Percentiles rank a stretch among this genome's conserved stretches.
Conservation (phyloP, 306 rosid species). For the Hippophae tibetana region DNA sequence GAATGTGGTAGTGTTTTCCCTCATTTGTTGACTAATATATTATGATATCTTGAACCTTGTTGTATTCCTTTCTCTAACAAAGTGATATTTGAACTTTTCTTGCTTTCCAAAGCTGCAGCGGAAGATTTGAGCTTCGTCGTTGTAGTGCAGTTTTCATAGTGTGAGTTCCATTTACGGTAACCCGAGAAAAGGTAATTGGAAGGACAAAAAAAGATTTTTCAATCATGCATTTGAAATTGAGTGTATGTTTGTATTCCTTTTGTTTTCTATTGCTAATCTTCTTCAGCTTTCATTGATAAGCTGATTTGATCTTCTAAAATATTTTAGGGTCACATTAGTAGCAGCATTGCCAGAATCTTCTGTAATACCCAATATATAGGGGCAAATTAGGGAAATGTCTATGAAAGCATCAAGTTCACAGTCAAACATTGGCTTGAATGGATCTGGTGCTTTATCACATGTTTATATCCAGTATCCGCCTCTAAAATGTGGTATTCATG, state of each 20-base stretch:
- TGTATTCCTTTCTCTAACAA: conserved; percentile 7
- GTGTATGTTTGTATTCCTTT: not conserved
- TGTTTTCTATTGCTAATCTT: not conserved
- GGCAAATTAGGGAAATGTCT: conserved; percentile 42
- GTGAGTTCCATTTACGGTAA: conserved; percentile 15
- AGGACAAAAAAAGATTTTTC: conserved; percentile 22
- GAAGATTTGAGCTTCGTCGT: conserved; percentile 35
- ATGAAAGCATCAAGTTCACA: conserved; percentile 78
- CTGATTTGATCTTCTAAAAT: conserved; percentile 15
- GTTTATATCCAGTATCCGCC: conserved; percentile 78
- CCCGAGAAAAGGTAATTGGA: conserved; percentile 16
- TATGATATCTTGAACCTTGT: conserved; percentile 1
- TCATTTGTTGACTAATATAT: conserved; percentile 3
- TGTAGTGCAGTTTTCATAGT: conserved; percentile 8
- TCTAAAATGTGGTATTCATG: conserved; percentile 52
- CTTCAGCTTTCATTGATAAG: not conserved
- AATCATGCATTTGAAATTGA: conserved; percentile 13
- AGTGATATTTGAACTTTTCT: conserved; percentile 12
- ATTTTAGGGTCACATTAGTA: conserved; percentile 20
- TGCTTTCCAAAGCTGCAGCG: conserved; percentile 45
- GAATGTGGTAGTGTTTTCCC: conserved; percentile 41
- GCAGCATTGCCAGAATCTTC: conserved; percentile 19
- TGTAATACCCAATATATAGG: conserved; percentile 8
- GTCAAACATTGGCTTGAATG: conserved; percentile 55
- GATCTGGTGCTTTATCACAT: conserved; percentile 82